phyloP scores from a whole-genome alignment of 805 yeast species.

The Brettanomyces anomalus region DNA sequence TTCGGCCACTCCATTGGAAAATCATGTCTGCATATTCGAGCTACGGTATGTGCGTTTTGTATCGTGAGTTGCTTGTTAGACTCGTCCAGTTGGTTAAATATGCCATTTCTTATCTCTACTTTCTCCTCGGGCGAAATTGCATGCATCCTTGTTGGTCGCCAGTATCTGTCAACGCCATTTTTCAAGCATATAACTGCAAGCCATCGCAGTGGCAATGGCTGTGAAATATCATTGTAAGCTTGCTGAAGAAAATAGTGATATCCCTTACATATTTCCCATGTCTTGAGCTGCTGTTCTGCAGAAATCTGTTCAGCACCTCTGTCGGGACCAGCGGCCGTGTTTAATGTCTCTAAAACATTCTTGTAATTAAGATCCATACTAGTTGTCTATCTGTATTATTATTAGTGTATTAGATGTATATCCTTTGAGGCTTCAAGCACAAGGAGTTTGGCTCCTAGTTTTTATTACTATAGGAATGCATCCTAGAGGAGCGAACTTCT shows the following conservation, averaged over 20 bases:
- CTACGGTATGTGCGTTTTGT: constrained; percentile 79
- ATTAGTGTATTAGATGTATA: background rate
- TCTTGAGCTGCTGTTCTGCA: constrained; percentile 63
- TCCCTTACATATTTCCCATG: constrained; percentile 54
- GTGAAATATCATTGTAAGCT: constrained; percentile 49
- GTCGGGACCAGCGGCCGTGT: constrained; percentile 42
- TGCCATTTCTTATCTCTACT: constrained; percentile 42
- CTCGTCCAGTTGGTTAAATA: constrained; percentile 54
- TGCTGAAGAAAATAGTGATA: constrained; percentile 29
- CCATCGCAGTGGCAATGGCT: constrained; percentile 70
- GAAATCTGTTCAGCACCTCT: constrained; percentile 42
- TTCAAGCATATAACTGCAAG: constrained; percentile 80
- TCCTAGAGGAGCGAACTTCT: too few relatives aligned
- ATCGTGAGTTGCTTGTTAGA: constrained; percentile 64
- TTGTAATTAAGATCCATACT: constrained; percentile 8
- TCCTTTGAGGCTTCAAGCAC: too few relatives aligned
- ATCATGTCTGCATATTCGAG: constrained; percentile 72
- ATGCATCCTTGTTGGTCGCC: constrained; percentile 61
- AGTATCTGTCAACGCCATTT: constrained; percentile 75
- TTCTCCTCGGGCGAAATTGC: constrained; percentile 63
- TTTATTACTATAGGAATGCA: too few relatives aligned
- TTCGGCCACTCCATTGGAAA: constrained; percentile 85
- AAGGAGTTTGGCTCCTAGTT: too few relatives aligned
- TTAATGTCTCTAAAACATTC: constrained; percentile 30
- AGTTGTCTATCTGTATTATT: background rate